These are phyloP conservation scores for Neoconidiobolus thromboides DNA, from an alignment of 371 early-diverging fungal species.

Conservation along the genomic window DNA sequence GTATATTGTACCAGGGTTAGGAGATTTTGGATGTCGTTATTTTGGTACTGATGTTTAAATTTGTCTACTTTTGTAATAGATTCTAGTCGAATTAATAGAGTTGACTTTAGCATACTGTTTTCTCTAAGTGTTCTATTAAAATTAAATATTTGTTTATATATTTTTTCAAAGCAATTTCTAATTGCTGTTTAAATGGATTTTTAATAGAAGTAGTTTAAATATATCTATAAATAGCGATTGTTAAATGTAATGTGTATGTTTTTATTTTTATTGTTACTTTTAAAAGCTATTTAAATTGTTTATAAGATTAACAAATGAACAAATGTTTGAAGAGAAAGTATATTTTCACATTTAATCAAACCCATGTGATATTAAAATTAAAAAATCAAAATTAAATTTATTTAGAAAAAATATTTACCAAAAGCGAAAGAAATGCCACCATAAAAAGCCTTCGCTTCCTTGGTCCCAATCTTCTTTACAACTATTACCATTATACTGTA, in stretches of 20 bases:
- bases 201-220: too few relatives aligned
- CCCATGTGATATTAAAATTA: background rate
- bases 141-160: too few relatives aligned
- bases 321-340: background rate
- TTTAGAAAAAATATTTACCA: background rate
- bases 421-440: constrained; percentile 1
- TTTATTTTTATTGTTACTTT: too few relatives aligned
- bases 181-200: too few relatives aligned
- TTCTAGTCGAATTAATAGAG: too few relatives aligned
- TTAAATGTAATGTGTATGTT: too few relatives aligned
- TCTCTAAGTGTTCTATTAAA: too few relatives aligned
- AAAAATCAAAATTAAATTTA: background rate
- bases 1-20: constrained; percentile 85
- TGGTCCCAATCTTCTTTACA: constrained; percentile 6
- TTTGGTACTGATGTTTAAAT: constrained; percentile 29
- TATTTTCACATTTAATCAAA: background rate
- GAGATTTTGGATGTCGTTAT: constrained; percentile 71
- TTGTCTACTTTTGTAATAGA: too few relatives aligned
- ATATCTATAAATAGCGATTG: too few relatives aligned
- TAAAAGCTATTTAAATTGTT: background rate
- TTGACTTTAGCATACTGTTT: too few relatives aligned
- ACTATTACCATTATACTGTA: background rate
- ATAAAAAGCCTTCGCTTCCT: background rate
- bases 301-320: too few relatives aligned
- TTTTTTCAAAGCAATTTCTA: too few relatives aligned